Conservation (phyloP, 2,329 filamentous ascomycete genomes). For the Trichoderma citrinoviride region DNA sequence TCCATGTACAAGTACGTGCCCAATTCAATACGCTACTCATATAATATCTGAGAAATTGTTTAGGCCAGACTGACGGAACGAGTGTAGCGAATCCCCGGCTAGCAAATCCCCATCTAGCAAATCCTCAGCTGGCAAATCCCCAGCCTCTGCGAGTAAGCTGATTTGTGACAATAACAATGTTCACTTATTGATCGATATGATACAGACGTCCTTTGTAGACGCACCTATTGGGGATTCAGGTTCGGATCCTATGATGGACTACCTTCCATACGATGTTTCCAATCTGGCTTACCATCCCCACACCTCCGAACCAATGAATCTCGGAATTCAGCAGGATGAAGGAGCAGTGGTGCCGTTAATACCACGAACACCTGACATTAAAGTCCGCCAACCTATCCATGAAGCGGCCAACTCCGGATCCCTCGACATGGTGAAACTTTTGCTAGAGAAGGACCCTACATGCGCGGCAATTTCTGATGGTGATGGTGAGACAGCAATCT, state of each 20-base stretch:
- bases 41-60: not conserved
- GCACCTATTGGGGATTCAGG: not conserved
- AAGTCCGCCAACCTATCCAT: not conserved
- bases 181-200: not conserved
- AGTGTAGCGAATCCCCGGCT: not conserved
- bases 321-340: not conserved
- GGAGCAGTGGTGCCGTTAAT: not conserved
- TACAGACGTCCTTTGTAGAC: not conserved
- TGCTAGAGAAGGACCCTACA: not conserved
- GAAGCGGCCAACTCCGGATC: not conserved
- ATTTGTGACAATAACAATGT: not conserved
- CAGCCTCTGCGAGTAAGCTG: not conserved
- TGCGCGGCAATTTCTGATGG: not conserved
- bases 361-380: not conserved
- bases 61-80: not conserved
- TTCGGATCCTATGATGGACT: not conserved
- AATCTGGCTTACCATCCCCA: too few species aligned
- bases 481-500: not conserved
- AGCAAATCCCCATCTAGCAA: not conserved
- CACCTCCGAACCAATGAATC: too few species aligned
- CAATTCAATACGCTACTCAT: not conserved
- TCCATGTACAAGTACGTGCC: not conserved
- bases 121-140: not conserved
- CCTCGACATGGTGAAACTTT: not conserved
- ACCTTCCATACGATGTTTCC: not conserved